These are phyloP conservation scores for Lecanicillium sp. DNA, from an alignment of 2,329 filamentous ascomycete genomes.

Conservation along the genomic window DNA sequence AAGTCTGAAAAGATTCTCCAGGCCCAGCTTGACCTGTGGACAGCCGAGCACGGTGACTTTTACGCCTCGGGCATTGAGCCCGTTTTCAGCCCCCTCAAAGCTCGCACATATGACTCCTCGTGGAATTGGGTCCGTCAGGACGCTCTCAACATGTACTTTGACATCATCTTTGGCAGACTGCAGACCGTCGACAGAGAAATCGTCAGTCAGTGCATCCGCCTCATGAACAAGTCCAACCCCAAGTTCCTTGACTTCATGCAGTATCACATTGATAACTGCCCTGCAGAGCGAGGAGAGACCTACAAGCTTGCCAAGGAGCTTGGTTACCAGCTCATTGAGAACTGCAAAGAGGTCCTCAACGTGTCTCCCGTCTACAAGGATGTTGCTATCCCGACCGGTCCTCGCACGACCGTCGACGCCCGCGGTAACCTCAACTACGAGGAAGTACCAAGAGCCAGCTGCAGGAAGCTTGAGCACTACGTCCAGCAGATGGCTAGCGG, in stretches of 20 bases:
- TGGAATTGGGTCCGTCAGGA: conserved; percentile 99
- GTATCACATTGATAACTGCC: conserved; percentile 98
- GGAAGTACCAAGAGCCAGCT: conserved; percentile 78
- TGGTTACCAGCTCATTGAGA: conserved; percentile 87
- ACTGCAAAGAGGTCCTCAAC: conserved; percentile 87
- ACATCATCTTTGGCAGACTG: conserved; percentile 94
- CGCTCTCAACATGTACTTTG: conserved; percentile 96
- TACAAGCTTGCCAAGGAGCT: conserved; percentile 97
- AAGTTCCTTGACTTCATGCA: conserved; percentile 98
- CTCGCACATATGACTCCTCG: conserved; percentile 91
- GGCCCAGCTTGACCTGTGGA: conserved; percentile 91
- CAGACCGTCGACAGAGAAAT: conserved; percentile 94
- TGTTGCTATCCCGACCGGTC: conserved; percentile 83
- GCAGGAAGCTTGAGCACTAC: conserved; percentile 96
- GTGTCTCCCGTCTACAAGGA: conserved; percentile 91
- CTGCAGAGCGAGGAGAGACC: conserved; percentile 91
- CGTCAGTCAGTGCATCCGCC: conserved; percentile 94
- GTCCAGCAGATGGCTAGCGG: conserved; percentile 98
- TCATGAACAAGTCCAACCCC: conserved; percentile 98
- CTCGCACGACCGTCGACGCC: conserved; percentile 84
- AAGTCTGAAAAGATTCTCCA: conserved; percentile 84
- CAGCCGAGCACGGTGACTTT: conserved; percentile 89
- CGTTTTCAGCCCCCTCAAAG: conserved; percentile 87
- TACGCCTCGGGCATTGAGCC: conserved; percentile 94
- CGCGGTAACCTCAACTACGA: conserved; percentile 89